phyloP scores from a whole-genome alignment of 1,284 basidiomycete species.

The Volvariella surrecta region DNA sequence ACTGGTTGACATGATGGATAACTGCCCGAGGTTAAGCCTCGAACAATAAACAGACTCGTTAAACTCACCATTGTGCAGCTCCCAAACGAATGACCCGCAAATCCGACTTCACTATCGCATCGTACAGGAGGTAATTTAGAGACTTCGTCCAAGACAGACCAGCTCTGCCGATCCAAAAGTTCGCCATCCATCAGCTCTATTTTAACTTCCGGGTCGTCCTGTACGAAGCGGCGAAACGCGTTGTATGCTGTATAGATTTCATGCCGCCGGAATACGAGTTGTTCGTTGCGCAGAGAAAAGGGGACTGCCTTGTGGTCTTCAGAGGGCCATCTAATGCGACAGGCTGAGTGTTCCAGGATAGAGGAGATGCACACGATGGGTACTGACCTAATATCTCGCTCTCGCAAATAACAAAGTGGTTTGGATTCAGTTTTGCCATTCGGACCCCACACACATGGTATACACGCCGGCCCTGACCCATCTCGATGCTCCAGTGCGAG shows the following conservation, averaged over 20 bases:
- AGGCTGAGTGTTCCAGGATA: neutral
- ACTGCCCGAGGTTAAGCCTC: constrained; percentile 21
- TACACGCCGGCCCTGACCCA: constrained; percentile 51
- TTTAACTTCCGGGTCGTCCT: constrained; percentile 18
- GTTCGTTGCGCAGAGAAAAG: constrained; percentile 48
- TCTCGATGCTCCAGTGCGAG: constrained; percentile 74
- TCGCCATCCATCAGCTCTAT: constrained; percentile 26
- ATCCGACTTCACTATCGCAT: constrained; percentile 34
- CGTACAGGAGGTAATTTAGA: constrained; percentile 24
- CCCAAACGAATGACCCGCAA: constrained; percentile 74
- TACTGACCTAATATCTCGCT: constrained; percentile 42
- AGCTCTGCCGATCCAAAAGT: constrained; percentile 31
- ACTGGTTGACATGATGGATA: constrained; percentile 43
- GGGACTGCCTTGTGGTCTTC: constrained; percentile 21
- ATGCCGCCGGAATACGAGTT: constrained; percentile 54
- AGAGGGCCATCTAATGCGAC: constrained; percentile 15
- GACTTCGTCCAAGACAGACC: constrained; percentile 24
- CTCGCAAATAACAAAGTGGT: constrained; percentile 36
- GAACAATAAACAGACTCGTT: constrained; percentile 1
- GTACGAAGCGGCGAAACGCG: constrained; percentile 31
- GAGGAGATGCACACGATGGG: neutral
- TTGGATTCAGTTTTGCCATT: constrained; percentile 16
- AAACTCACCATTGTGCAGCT: constrained; percentile 59
- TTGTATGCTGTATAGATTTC: constrained; percentile 57
- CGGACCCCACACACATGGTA: constrained; percentile 22